Evolutionary conservation across 805 yeast species (phyloP), one percentile per base, ranked within the genome.

Genomic region (Sungouiozyma intestinalis): DNA sequence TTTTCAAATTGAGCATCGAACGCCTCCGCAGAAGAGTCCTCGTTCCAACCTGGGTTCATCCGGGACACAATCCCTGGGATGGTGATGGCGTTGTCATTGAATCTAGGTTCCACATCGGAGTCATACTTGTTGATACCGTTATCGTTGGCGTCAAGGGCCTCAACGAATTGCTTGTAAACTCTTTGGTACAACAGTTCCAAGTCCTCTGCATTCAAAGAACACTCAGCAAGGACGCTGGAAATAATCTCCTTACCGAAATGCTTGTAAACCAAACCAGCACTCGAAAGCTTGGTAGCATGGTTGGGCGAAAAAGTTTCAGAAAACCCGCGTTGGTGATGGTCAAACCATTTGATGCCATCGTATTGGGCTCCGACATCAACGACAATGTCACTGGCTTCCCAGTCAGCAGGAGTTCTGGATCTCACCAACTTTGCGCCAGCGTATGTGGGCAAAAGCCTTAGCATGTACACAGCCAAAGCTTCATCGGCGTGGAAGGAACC

Each of bases 401-500:
- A 83, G 43, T 77, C 81, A 14, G 68, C 75, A 8, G 88, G 82
- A 47, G 80, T 81, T 67, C 98, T 76, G 3, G 96, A 83, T 61
- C 98, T 79, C 16, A 85, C 75, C 16, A 92, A 69, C 41, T 69
- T 71, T 16, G 95, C 79, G 45, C 77, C 69, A 38, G 73, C 57
- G 62, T 64, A 92, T 59, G 73, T 70, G 7, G 95, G 92, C 38
- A 90, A 65, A 16, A 77, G 66, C 50, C 74, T 76, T 43, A 92
- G 67, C 81, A 92, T 78, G 62, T 73, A 88, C 2, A 90, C 95
- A 2, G 97, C 98, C 40, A 92, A 72, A 9, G 95, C 79, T 63
- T 92, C 98, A 62, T 92, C 98, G 9, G 97, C 97, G 59, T 92
- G 98, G 71, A 92, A 92, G 0, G 87, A 74, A 6, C 98, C 98